Evolutionary conservation across 164 flowering plant genomes (phyloP).

Genomic region (Piper betle): DNA sequence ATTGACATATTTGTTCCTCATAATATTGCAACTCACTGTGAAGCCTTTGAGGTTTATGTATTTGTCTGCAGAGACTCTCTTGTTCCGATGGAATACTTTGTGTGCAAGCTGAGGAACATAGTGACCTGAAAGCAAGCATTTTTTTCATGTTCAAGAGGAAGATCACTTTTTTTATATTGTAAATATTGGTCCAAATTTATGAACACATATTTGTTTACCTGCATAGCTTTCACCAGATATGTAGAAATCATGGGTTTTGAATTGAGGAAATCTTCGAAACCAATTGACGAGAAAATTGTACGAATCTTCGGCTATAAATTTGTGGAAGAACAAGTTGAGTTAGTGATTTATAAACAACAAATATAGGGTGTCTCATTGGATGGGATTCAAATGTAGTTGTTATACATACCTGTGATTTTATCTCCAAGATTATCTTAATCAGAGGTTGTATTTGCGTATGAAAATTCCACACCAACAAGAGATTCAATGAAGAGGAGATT

Average conservation of each 20-base stretch:
- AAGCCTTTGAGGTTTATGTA: slow-evolving; percentile 64
- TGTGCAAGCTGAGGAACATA: slow-evolving; percentile 81
- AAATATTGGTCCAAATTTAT: background rate
- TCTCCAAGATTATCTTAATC: slow-evolving; percentile 5
- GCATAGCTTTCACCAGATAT: slow-evolving; percentile 11
- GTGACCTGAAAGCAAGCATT: slow-evolving; percentile 20
- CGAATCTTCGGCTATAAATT: background rate
- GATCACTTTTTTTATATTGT: background rate
- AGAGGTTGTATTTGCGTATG: slow-evolving; percentile 9
- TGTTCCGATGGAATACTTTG: slow-evolving; percentile 39
- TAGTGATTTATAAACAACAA: background rate
- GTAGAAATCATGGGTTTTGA: slow-evolving; percentile 7
- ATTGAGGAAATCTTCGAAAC: slow-evolving; percentile 12
- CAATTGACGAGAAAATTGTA: slow-evolving; percentile 7
- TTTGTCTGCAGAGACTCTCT: slow-evolving; percentile 15
- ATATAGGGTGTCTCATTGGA: background rate
- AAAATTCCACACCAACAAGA: slow-evolving; percentile 15
- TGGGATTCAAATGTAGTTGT: slow-evolving; percentile 10
- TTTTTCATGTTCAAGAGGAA: background rate
- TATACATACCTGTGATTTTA: slow-evolving; percentile 19
- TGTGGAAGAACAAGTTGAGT: background rate
- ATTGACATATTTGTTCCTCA: no score
- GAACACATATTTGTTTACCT: background rate
- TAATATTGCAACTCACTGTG: slow-evolving; percentile 24
- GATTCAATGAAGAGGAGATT: slow-evolving; percentile 13